Conservation (phyloP, 2,329 filamentous ascomycete species). For the Magnaporthales sp. region DNA sequence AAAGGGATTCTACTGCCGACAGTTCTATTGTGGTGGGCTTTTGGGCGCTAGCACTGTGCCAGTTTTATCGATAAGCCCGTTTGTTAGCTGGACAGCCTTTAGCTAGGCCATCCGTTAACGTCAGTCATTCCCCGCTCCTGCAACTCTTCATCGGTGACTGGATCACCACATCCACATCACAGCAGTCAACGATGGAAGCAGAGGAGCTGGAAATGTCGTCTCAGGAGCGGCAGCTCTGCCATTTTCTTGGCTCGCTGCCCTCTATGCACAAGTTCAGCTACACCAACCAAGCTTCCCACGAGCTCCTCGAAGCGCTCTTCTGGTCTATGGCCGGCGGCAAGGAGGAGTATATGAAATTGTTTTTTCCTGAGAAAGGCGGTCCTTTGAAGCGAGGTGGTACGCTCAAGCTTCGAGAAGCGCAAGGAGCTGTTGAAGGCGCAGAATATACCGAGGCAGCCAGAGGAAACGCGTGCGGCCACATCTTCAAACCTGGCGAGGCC, state of each 20-base stretch:
- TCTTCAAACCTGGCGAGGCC: conserved; percentile 89
- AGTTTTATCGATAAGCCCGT: neutral
- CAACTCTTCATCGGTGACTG: neutral
- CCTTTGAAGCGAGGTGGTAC: conserved; percentile 46
- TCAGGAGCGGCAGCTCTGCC: conserved; percentile 75
- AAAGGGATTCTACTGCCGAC: neutral
- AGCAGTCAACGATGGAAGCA: neutral
- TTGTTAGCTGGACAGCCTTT: neutral
- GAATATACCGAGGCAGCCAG: conserved; percentile 90
- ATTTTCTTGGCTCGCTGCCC: conserved; percentile 73
- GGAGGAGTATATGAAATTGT: conserved; percentile 62
- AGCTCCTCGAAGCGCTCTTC: conserved; percentile 75
- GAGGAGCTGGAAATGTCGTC: conserved; percentile 39
- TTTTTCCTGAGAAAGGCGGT: conserved; percentile 69
- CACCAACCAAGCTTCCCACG: conserved; percentile 57
- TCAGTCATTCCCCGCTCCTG: neutral
- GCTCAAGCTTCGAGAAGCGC: conserved; percentile 77
- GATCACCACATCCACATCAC: neutral
- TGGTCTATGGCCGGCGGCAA: conserved; percentile 73
- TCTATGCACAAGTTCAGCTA: conserved; percentile 67
- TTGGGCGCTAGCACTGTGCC: neutral
- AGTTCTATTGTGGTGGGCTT: neutral
- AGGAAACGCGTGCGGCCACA: conserved; percentile 93
- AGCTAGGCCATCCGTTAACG: neutral
- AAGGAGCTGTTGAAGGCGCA: conserved; percentile 86